Conservation (phyloP, 2,329 filamentous ascomycete species). For the Emergomyces orientalis region DNA sequence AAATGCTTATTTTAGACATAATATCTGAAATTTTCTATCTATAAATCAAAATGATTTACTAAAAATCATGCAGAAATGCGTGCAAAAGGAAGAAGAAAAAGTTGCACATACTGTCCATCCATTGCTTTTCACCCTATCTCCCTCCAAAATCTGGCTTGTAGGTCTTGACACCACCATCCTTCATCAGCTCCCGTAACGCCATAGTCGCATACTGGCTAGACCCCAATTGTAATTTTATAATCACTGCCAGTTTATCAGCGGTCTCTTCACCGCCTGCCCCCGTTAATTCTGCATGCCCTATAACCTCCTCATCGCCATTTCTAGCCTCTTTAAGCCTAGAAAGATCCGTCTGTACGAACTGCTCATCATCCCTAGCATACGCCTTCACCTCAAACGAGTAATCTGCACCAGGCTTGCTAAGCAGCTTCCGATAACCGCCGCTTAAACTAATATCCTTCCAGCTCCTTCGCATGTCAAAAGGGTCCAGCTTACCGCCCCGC, state of each 20-base stretch:
- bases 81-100: background rate
- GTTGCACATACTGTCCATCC: background rate
- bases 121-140: background rate
- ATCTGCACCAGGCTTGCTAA: slow-evolving; percentile 57
- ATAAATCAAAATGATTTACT: no score
- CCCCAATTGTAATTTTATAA: slow-evolving; percentile 66
- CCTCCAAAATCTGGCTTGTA: slow-evolving; percentile 56
- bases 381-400: slow-evolving; percentile 59
- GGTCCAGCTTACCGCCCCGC: slow-evolving; percentile 68
- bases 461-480: slow-evolving; percentile 73
- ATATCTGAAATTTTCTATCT: background rate
- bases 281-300: slow-evolving; percentile 10
- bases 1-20: no score
- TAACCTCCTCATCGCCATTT: slow-evolving; percentile 18
- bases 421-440: slow-evolving; percentile 77
- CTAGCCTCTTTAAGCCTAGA: slow-evolving; percentile 51
- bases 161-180: slow-evolving; percentile 50
- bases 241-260: slow-evolving; percentile 51
- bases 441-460: slow-evolving; percentile 83
- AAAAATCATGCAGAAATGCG: background rate
- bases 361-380: slow-evolving; percentile 60
- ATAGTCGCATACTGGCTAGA: slow-evolving; percentile 80
- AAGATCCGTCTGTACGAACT: slow-evolving; percentile 81
- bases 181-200: slow-evolving; percentile 69
- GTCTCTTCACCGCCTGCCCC: slow-evolving; percentile 19